Base-by-base conservation (phyloP, 2,329 filamentous ascomycete genomes). In the Emergomyces orientalis region DNA sequence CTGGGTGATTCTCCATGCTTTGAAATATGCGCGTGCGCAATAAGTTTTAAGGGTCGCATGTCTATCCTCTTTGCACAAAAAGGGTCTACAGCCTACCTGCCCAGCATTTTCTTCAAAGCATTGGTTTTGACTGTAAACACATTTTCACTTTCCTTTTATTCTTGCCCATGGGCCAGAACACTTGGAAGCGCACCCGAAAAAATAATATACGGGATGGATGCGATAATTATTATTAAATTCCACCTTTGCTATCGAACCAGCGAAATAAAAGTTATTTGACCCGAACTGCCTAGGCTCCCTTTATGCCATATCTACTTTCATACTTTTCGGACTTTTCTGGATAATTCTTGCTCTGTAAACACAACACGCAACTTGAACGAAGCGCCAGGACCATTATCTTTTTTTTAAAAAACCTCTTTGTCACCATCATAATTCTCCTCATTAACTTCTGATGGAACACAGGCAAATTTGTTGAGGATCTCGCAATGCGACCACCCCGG, bases 201-300 rank as follows among this genome's bases (percentile, higher is more conserved):
- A 37, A 37, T 1, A 37, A 8, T 37, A 1, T 37, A 9, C 34
- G 22, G 27, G 9, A 54, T 54, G 51, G 13, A 34, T 54, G 51
- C 51, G 27, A 54, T 32, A 52, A 54, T n/a, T 49, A 27, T 49
- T 27, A 27, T n/a, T 30, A 54, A 49, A 32, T 34, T 9, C 27
- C 17, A 27, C 27, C 51, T 54, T 54, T 56, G 52, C 52, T 56
- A n/a, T 56, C 32, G n/a, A 56, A 56, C 22, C 52, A n/a, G 11
- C 52, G 52, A 54, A 30, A 54, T 34, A 19, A 54, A 45, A 6
- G 13, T 25, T 25, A 14, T 25, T 49, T 49, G 45, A 9, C 45
- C 45, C 22, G 22, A 34, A 34, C 51, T 54, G 30, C 14, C 51
- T 54, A n/a, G 17, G 25, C 19, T 19, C 19, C 14, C 11, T 32